Evolutionary conservation across 225 moss, liverwort and hornwort genomes (phyloP), one percentile per base, ranked within the genome.

Genomic region (Straminergon stramineum): DNA sequence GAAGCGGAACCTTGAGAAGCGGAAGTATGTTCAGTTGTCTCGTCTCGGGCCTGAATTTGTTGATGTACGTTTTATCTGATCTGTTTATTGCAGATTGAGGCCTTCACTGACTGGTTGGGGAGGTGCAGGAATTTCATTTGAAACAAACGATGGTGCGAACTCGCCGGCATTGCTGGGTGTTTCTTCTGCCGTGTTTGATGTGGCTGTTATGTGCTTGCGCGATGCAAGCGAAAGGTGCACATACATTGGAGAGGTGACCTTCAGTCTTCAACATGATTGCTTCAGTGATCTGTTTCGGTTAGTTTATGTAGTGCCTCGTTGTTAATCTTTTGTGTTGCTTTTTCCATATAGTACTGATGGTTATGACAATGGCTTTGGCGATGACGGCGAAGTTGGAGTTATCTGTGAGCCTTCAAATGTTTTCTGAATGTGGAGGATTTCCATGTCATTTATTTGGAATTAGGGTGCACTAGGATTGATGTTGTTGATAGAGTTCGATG

Each of bases 231-330:
- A 81, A 55, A 41, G 70, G 84, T 62, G 84, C 90, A 19, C 43
- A 57, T 81, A 88, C 87, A 69, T 64, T 69, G 88, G 69, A 88
- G 71, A 91, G 93, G 93, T 93, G 88, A 76, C 63, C 34, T 81
- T 70, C 26, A 13, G n/a, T 79, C 51, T 48, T 63, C 10, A n/a
- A 53, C 37, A 37, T 45, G 48, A 48, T 22, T 86, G 41, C 24
- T 43, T 53, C 43, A 75, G 87, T 41, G 73, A 17, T 41, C 28
- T 75, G 73, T 68, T 88, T 32, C 13, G 37, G 62, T 78, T 73
- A 31, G 17, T 80, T 83, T 13, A 28, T 67, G 58, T 55, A 60
- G 69, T 69, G 85, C 28, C 48, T 90, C 39, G 41, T 77, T 81
- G 51, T 82, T 35, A 26, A 51, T 28, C 52, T 68, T 91, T 86